A percentile compares a stretch with the other conserved stretches of the same genome.
phyloP scores from a whole-genome alignment of 805 yeast species.

The Zygotorulaspora danielsina region DNA sequence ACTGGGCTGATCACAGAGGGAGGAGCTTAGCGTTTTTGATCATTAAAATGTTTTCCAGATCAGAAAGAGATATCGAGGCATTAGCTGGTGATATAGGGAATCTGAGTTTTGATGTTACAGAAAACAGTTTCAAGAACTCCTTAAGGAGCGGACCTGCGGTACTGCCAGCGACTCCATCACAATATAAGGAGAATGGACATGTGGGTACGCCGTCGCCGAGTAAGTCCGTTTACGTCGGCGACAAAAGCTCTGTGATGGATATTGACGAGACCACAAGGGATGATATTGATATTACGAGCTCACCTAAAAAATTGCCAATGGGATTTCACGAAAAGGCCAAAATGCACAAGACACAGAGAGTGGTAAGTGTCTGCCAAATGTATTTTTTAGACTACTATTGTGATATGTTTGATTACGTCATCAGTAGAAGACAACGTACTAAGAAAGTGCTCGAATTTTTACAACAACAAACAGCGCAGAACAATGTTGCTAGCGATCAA shows the following conservation, averaged over 20 bases:
- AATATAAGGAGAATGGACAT: constrained; percentile 17
- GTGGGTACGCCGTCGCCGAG: constrained; percentile 32
- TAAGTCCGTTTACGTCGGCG: constrained; percentile 26
- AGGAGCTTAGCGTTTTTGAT: too few relatives aligned
- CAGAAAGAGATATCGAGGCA: constrained; percentile 32
- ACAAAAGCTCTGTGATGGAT: constrained; percentile 35
- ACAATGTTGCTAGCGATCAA: constrained; percentile 36
- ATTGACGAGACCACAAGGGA: constrained; percentile 30
- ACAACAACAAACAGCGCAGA: constrained; percentile 31
- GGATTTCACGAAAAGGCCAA: constrained; percentile 58
- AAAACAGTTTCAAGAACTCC: constrained; percentile 12
- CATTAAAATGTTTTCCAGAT: constrained; percentile 28
- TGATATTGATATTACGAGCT: constrained; percentile 27
- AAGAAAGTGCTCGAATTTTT: constrained; percentile 60
- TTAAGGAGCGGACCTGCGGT: constrained; percentile 11
- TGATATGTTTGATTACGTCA: constrained; percentile 90
- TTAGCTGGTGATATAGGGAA: constrained; percentile 36
- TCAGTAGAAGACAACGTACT: constrained; percentile 79
- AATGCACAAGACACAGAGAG: constrained; percentile 71
- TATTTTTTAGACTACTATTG: constrained; percentile 93
- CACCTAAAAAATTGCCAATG: constrained; percentile 36
- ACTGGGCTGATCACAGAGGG: too few relatives aligned
- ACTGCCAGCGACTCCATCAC: constrained; percentile 17
- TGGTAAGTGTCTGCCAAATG: constrained; percentile 88
- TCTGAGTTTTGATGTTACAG: constrained; percentile 29